Percentiles rank a stretch among this genome's conserved stretches.
These are phyloP conservation scores for Kwoniella shandongensis DNA, from an alignment of 768 basidiomycete genomes.

Conservation along the genomic window DNA sequence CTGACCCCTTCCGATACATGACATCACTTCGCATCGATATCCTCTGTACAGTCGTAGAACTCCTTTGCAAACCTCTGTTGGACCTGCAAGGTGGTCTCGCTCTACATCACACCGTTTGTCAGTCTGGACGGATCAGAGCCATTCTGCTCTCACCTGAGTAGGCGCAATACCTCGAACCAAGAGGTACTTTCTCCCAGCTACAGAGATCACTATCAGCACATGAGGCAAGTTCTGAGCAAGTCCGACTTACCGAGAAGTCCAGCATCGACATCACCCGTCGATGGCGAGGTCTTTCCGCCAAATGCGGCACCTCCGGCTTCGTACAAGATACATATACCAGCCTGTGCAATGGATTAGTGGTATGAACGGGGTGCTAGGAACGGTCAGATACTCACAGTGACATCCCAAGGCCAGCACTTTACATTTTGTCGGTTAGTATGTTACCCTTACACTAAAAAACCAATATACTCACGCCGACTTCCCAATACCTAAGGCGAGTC, in stretches of 20 bases:
- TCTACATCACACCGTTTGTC: conserved; percentile 27
- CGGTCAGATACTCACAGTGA: conserved; percentile 61
- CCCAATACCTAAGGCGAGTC: conserved; percentile 39
- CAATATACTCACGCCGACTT: conserved; percentile 13
- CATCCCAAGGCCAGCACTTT: conserved; percentile 77
- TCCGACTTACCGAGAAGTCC: conserved; percentile 33
- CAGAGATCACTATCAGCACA: background rate
- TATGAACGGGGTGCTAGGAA: background rate
- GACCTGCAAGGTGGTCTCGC: conserved; percentile 67
- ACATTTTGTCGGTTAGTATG: conserved; percentile 62
- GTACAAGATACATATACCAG: conserved; percentile 84
- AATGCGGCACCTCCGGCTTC: conserved; percentile 83
- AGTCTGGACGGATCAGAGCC: background rate
- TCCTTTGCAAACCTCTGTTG: conserved; percentile 80
- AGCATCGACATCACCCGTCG: conserved; percentile 53
- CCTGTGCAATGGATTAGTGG: conserved; percentile 53
- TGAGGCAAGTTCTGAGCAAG: conserved; percentile 28
- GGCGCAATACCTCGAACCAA: conserved; percentile 52
- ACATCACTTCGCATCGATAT: conserved; percentile 22
- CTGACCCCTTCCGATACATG: background rate
- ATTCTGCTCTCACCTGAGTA: conserved; percentile 30
- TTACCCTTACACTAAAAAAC: no score
- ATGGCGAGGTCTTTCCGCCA: conserved; percentile 59
- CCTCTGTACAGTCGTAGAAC: conserved; percentile 63
- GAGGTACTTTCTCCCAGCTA: conserved; percentile 49